Conservation (phyloP, 805 yeast genomes). For the Starmerella khaoyaiensis region DNA sequence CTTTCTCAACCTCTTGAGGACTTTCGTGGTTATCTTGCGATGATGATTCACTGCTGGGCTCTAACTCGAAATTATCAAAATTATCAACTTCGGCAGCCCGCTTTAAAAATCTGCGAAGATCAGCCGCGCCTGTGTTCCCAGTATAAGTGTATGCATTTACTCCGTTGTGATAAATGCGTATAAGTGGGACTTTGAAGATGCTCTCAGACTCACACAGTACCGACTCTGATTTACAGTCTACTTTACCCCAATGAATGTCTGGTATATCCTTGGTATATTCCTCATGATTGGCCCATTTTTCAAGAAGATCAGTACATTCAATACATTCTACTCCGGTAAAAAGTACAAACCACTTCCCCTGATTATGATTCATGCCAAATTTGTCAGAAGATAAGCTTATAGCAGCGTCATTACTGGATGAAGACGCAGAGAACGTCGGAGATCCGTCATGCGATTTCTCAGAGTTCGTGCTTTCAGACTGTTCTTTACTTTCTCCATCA, state of each 20-base stretch:
- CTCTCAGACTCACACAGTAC: slow-evolving; percentile 11
- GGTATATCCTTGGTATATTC: slow-evolving; percentile 8
- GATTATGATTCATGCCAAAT: slow-evolving; percentile 8
- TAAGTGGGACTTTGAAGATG: slow-evolving; percentile 10
- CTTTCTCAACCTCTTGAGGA: slow-evolving; percentile 2
- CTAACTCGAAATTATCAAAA: slow-evolving; percentile 7
- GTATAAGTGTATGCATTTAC: slow-evolving; percentile 8
- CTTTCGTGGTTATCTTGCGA: slow-evolving; percentile 4
- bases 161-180: slow-evolving; percentile 18
- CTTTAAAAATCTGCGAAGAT: slow-evolving; percentile 8
- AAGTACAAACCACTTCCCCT: slow-evolving; percentile 17
- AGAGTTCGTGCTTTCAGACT: slow-evolving; percentile 1
- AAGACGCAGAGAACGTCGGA: background rate
- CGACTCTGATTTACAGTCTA: slow-evolving; percentile 12
- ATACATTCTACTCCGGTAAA: slow-evolving; percentile 9
- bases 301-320: slow-evolving; percentile 7
- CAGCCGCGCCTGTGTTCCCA: slow-evolving; percentile 8
- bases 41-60: slow-evolving; percentile 4
- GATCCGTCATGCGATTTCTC: background rate
- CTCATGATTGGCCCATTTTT: slow-evolving; percentile 15
- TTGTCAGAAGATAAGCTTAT: background rate
- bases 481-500: background rate
- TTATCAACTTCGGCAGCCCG: slow-evolving; percentile 5
- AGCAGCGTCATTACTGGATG: too few relatives aligned
- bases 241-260: slow-evolving; percentile 12